These are phyloP conservation scores for Populus tremula DNA, from an alignment of 345 rosid genomes.

Conservation along the genomic window DNA sequence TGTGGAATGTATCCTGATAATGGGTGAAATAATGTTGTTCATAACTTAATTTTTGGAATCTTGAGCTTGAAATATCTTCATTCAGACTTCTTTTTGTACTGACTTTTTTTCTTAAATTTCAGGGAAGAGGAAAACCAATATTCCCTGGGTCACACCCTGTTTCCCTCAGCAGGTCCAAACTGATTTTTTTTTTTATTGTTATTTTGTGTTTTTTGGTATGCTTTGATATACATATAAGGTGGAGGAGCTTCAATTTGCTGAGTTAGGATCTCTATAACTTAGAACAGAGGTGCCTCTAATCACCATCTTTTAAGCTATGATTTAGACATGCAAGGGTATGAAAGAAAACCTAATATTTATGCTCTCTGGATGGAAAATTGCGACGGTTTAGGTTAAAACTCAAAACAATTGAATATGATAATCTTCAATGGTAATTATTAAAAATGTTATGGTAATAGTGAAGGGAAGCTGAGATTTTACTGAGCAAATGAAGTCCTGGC, in stretches of 20 bases:
- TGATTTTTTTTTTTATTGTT: slow-evolving; percentile 7
- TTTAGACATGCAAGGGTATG: background rate
- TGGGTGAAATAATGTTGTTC: background rate
- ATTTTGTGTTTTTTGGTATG: background rate
- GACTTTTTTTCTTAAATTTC: slow-evolving; percentile 18
- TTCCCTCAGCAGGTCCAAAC: slow-evolving; percentile 64
- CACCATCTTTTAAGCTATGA: background rate
- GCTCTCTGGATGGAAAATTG: background rate
- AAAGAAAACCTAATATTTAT: background rate
- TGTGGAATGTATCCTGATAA: background rate
- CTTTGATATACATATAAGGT: background rate
- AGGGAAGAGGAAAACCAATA: slow-evolving; percentile 64
- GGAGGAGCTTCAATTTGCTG: background rate
- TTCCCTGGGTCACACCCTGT: slow-evolving; percentile 92
- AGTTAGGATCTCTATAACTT: background rate
- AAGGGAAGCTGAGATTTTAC: background rate
- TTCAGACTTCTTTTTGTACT: slow-evolving; percentile 8
- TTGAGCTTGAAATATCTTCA: slow-evolving; percentile 7
- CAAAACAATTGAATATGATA: background rate
- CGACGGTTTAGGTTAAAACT: background rate
- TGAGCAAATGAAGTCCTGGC: background rate
- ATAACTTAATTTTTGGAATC: background rate
- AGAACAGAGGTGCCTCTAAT: background rate
- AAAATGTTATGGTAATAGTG: background rate
- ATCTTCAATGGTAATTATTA: background rate